Evolutionary conservation across 2,329 filamentous ascomycete species (phyloP).

Genomic region (Microsporum ferrugineum): DNA sequence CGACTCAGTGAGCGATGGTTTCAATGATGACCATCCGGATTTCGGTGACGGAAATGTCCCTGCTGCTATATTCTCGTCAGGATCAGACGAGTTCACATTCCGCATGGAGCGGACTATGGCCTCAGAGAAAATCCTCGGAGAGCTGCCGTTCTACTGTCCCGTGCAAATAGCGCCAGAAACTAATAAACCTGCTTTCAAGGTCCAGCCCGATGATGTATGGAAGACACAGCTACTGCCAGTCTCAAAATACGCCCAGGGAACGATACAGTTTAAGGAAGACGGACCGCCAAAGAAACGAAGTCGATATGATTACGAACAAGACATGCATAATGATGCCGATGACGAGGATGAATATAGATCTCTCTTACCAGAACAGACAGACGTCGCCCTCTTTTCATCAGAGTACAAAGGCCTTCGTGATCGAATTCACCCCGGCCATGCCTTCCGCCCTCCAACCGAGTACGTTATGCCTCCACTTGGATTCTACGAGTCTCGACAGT

Average conservation of each 20-base stretch:
- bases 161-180: conserved; percentile 45
- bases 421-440: conserved; percentile 77
- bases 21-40: conserved; percentile 36
- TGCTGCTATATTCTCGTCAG: conserved; percentile 71
- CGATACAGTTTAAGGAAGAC: conserved; percentile 57
- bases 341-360: conserved; percentile 22
- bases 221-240: conserved; percentile 67
- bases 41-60: conserved; percentile 44
- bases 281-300: conserved; percentile 63
- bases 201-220: conserved; percentile 60
- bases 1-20: conserved; percentile 43
- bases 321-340: conserved; percentile 40
- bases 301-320: conserved; percentile 56
- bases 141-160: conserved; percentile 68
- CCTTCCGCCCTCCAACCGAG: conserved; percentile 86
- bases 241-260: conserved; percentile 75
- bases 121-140: conserved; percentile 64
- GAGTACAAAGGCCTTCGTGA: conserved; percentile 86
- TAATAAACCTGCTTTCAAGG: conserved; percentile 47
- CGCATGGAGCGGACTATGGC: conserved; percentile 61
- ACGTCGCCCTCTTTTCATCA: conserved; percentile 78
- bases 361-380: conserved; percentile 56
- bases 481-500: conserved; percentile 77
- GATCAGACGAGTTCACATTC: conserved; percentile 71
- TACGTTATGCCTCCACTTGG: conserved; percentile 77